Evolutionary conservation across 441 rosid species (phyloP).

Genomic region (Populus hybrid): DNA sequence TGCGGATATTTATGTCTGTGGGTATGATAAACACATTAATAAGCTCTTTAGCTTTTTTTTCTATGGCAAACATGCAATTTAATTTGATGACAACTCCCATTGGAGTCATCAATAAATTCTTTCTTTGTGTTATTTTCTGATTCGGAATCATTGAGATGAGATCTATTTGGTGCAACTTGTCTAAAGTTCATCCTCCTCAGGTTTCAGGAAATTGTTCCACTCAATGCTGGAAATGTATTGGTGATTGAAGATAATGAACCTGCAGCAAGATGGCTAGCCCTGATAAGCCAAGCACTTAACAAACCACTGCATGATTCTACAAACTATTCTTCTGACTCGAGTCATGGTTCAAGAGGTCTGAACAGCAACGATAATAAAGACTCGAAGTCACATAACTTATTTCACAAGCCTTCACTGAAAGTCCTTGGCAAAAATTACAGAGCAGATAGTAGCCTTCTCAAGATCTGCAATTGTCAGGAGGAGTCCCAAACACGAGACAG

Average conservation of each 20-base stretch:
- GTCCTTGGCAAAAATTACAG: constrained; percentile 58
- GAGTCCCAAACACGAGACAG: constrained; percentile 35
- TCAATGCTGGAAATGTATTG: constrained; percentile 86
- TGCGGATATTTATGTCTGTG: constrained; percentile 84
- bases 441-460: constrained; percentile 61
- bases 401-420: constrained; percentile 74
- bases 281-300: constrained; percentile 80
- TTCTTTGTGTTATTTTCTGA: background rate
- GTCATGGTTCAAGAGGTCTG: constrained; percentile 28
- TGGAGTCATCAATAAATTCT: background rate
- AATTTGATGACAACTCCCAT: background rate
- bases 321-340: constrained; percentile 29
- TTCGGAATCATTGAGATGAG: background rate
- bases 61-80: background rate
- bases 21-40: constrained; percentile 46
- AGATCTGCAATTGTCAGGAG: constrained; percentile 70
- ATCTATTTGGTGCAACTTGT: background rate
- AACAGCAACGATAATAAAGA: constrained; percentile 35
- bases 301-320: constrained; percentile 39
- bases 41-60: background rate
- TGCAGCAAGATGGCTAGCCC: constrained; percentile 85
- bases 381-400: constrained; percentile 47
- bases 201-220: constrained; percentile 95
- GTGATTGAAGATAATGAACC: constrained; percentile 93
- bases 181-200: constrained; percentile 31